Conservation (phyloP, 106 monocot species). For the Amphibolis antarctica region DNA sequence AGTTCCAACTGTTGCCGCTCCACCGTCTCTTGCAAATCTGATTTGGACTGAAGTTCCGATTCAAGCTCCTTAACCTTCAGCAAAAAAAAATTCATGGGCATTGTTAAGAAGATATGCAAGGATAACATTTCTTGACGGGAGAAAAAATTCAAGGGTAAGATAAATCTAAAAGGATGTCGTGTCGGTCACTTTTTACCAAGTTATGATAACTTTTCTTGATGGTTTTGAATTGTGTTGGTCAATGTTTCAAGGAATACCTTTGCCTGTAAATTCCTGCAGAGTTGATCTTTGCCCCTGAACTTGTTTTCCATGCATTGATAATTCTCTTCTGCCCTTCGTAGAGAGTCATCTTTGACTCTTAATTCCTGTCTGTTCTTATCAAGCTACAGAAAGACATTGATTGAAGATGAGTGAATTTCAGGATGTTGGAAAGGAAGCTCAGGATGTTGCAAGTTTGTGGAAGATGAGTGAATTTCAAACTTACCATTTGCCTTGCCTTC, state of each 20-base stretch:
- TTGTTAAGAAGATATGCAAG: background rate
- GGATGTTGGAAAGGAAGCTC: background rate
- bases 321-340: conserved; percentile 60
- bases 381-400: conserved; percentile 29
- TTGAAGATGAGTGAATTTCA: too few relatives aligned
- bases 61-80: conserved; percentile 60
- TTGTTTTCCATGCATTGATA: conserved; percentile 57
- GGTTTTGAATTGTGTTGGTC: too few relatives aligned
- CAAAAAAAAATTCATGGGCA: background rate
- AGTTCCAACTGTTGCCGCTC: conserved; percentile 53
- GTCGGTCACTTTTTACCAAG: too few relatives aligned
- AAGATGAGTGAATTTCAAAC: background rate
- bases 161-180: too few relatives aligned
- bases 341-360: conserved; percentile 58
- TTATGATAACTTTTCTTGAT: too few relatives aligned
- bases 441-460: background rate
- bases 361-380: conserved; percentile 63
- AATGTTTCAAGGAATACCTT: conserved; percentile 34
- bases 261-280: conserved; percentile 51
- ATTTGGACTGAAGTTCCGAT: conserved; percentile 38
- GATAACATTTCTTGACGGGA: too few relatives aligned
- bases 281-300: conserved; percentile 57
- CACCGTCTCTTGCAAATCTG: conserved; percentile 29
- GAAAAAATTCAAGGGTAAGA: too few relatives aligned
- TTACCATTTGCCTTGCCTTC: conserved; percentile 65